These are phyloP conservation scores for Suhomyces sp. DNA, from an alignment of 805 yeast species.

Conservation along the genomic window DNA sequence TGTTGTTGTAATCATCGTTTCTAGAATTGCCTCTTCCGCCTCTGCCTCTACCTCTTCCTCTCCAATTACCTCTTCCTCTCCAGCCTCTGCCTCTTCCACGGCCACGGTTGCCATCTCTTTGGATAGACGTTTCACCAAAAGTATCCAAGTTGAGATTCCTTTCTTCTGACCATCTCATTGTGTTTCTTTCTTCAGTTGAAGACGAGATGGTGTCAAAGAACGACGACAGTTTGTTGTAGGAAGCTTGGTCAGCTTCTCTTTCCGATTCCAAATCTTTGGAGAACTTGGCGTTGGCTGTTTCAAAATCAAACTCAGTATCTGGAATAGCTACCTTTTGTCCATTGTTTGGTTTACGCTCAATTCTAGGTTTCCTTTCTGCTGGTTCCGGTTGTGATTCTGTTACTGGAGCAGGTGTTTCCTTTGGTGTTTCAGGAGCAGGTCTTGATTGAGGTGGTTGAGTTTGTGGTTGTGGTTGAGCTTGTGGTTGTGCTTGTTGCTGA, in stretches of 20 bases:
- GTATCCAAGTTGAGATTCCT: constrained; percentile 74
- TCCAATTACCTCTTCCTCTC: constrained; percentile 41
- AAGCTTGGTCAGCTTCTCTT: constrained; percentile 28
- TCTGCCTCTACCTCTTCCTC: constrained; percentile 16
- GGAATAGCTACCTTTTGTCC: constrained; percentile 37
- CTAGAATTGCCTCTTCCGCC: constrained; percentile 24
- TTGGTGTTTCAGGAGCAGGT: constrained; percentile 13
- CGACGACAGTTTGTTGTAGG: constrained; percentile 76
- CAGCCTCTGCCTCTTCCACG: constrained; percentile 38
- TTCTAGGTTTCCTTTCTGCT: constrained; percentile 13
- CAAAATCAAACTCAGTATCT: constrained; percentile 71
- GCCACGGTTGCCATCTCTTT: constrained; percentile 23
- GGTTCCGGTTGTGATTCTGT: constrained; percentile 8
- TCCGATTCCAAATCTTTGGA: constrained; percentile 43
- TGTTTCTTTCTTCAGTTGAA: constrained; percentile 48
- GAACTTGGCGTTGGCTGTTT: constrained; percentile 69
- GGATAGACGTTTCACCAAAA: constrained; percentile 67
- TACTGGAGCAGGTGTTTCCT: constrained; percentile 30
- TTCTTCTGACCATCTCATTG: constrained; percentile 69
- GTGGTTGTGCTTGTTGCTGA: constrained; percentile 1
- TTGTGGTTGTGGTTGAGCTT: constrained; percentile 7
- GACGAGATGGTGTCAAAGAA: constrained; percentile 86
- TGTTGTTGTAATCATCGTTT: constrained; percentile 14
- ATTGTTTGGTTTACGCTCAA: constrained; percentile 7
- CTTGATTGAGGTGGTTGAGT: constrained; percentile 6